A percentile compares a stretch with the other conserved stretches of the same genome.
Conservation (phyloP, 2,329 filamentous ascomycete genomes). For the Plectosphaerella plurivora region DNA sequence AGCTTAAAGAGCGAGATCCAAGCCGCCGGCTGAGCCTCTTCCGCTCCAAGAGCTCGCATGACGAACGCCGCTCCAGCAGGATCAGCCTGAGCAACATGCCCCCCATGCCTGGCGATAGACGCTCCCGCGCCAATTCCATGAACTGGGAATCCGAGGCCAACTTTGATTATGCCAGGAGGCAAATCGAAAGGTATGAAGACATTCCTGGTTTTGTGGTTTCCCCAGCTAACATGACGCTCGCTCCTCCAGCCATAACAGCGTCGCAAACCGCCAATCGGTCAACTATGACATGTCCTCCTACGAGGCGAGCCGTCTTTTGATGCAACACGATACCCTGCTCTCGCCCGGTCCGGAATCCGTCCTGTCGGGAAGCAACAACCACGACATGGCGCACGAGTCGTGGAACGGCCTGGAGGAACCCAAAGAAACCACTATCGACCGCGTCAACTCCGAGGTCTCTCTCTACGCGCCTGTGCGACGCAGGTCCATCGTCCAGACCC, state of each 20-base stretch:
- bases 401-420: background rate
- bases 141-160: slow-evolving; percentile 10
- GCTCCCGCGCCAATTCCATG: slow-evolving; percentile 13
- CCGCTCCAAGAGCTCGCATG: slow-evolving; percentile 12
- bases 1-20: slow-evolving; percentile 4
- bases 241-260: slow-evolving; percentile 23
- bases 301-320: slow-evolving; percentile 38
- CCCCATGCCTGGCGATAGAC: slow-evolving; percentile 8
- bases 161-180: slow-evolving; percentile 13
- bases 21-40: slow-evolving; percentile 10
- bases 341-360: slow-evolving; percentile 22
- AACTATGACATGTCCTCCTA: slow-evolving; percentile 40
- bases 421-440: slow-evolving; percentile 18
- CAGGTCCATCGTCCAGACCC: slow-evolving; percentile 42
- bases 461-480: slow-evolving; percentile 43
- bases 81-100: slow-evolving; percentile 2
- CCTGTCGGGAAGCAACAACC: slow-evolving; percentile 27
- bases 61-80: slow-evolving; percentile 3
- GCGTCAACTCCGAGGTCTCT: slow-evolving; percentile 42
- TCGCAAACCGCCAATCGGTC: slow-evolving; percentile 30
- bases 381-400: background rate
- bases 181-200: slow-evolving; percentile 9
- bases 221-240: slow-evolving; percentile 2
- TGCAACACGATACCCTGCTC: slow-evolving; percentile 28
- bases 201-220: background rate